A percentile compares a stretch with the other conserved stretches of the same genome.
Conservation (phyloP, 2,329 filamentous ascomycete species). For the Fusarium hainanense region DNA sequence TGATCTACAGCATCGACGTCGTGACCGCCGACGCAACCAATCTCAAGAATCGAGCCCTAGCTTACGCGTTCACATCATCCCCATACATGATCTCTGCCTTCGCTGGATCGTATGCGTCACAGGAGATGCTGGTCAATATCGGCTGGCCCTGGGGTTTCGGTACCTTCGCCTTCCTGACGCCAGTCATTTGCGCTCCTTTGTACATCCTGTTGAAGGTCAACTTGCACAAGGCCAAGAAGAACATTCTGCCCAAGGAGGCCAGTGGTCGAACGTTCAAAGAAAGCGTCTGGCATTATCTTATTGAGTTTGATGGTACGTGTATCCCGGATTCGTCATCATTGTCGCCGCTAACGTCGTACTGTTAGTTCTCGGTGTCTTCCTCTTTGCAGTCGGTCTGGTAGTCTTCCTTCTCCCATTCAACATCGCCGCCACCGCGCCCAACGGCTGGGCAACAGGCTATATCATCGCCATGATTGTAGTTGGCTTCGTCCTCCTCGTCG, state of each 20-base stretch:
- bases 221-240: conserved; percentile 64
- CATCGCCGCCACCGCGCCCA: conserved; percentile 59
- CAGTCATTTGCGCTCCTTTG: conserved; percentile 63
- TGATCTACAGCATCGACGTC: conserved; percentile 20
- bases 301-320: conserved; percentile 67
- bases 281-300: conserved; percentile 60
- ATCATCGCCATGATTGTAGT: conserved; percentile 71
- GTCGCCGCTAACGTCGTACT: neutral
- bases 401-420: conserved; percentile 74
- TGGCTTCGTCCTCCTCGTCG: conserved; percentile 66
- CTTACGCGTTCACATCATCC: conserved; percentile 54
- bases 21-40: conserved; percentile 21
- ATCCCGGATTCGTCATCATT: fast-evolving
- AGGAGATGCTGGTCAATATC: conserved; percentile 44
- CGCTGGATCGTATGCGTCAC: conserved; percentile 51
- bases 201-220: conserved; percentile 64
- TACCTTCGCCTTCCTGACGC: conserved; percentile 70
- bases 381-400: conserved; percentile 66
- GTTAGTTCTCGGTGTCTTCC: conserved; percentile 62
- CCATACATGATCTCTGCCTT: conserved; percentile 60
- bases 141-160: conserved; percentile 62
- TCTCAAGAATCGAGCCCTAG: conserved; percentile 24
- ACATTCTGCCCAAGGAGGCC: conserved; percentile 52
- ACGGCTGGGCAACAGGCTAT: conserved; percentile 63
- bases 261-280: conserved; percentile 59